A percentile compares a stretch with the other conserved stretches of the same genome.
Conservation (phyloP, 768 basidiomycete species). For the Phanerochaete sordida region DNA sequence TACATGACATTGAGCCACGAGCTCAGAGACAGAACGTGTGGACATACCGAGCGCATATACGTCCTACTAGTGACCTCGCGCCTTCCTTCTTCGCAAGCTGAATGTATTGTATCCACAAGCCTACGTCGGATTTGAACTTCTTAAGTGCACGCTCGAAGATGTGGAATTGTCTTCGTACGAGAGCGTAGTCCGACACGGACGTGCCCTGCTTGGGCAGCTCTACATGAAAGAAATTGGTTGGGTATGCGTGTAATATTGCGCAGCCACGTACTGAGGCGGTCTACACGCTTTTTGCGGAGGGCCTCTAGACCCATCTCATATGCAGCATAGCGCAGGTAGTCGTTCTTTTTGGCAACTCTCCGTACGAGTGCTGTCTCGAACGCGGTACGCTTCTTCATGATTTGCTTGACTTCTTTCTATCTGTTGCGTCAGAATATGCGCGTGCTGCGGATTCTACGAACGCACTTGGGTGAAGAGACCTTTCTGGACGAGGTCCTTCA, state of each 20-base stretch:
- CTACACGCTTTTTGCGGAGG: slow-evolving; percentile 68
- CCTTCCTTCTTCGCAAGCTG: slow-evolving; percentile 78
- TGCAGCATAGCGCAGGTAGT: slow-evolving; percentile 87
- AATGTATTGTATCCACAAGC: slow-evolving; percentile 87
- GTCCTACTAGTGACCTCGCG: slow-evolving; percentile 74
- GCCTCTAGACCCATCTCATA: slow-evolving; percentile 90
- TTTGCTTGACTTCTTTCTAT: slow-evolving; percentile 77
- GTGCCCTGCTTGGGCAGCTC: slow-evolving; percentile 40
- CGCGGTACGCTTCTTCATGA: slow-evolving; percentile 78
- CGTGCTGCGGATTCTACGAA: slow-evolving; percentile 6
- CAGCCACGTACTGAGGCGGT: slow-evolving; percentile 62
- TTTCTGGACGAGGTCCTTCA: slow-evolving; percentile 87
- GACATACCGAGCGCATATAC: slow-evolving; percentile 76
- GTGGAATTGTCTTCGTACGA: slow-evolving; percentile 81
- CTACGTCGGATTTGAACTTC: slow-evolving; percentile 86
- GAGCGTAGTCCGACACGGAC: slow-evolving; percentile 79
- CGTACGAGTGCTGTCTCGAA: slow-evolving; percentile 85
- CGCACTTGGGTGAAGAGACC: slow-evolving; percentile 77
- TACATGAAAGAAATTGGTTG: slow-evolving; percentile 8
- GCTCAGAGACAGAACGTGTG: not conserved
- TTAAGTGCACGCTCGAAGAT: slow-evolving; percentile 88
- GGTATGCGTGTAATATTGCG: not conserved
- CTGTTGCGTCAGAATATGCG: not conserved
- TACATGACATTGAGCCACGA: slow-evolving; percentile 23
- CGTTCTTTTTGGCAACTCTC: slow-evolving; percentile 78